Base-by-base conservation (phyloP, 345 rosid genomes). In the Eutrema japonicum region DNA sequence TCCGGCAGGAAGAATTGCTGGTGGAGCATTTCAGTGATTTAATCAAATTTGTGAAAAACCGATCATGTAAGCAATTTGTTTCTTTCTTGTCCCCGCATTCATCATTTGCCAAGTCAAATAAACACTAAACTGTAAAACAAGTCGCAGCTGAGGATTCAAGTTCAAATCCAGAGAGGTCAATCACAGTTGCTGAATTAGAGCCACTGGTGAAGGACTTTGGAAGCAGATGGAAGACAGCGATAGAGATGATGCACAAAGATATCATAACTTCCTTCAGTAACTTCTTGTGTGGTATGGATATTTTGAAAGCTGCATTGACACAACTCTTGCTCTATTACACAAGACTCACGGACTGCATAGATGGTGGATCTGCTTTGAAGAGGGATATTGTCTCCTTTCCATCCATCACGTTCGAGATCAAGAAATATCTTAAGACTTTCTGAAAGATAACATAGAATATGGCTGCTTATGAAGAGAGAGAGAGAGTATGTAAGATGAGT, bases 211-310 rank as follows among this genome's bases (percentile, higher is more conserved):
- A 86, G 48, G 98, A 95, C 78, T 95, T 95, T 65, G 92, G 79
- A 0, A 87, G 90, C 84, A 80, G 98, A 62, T 95, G 98, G 99
- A 92, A 89, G 73, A 85, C 92, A 10, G 96, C 94, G 1, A 95
- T 95, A 59, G 98, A 95, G 74, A 73, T 95, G 80, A 95, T 95
- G 99, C 94, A 95, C 88, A 92, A 92, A 84, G 99, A 95, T 42
- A 96, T 95, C 37, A 92, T 95, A 55, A 95, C 99, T 7, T 92
- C 96, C n/a, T 95, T 95, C 81, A 92, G 99, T 79, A 95, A 90
- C 84, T 95, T 88, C 82, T 76, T 92, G 80, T 88, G 98, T 10
- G 99, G 98, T 26, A 95, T 90, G 99, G 96, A 95, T 79, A 95
- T 95, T 69, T 67, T 95, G 83, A 86, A 90, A 70, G 99, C 99